These are phyloP conservation scores for Omphalea diandra DNA, from an alignment of 441 rosid species.

Conservation along the genomic window DNA sequence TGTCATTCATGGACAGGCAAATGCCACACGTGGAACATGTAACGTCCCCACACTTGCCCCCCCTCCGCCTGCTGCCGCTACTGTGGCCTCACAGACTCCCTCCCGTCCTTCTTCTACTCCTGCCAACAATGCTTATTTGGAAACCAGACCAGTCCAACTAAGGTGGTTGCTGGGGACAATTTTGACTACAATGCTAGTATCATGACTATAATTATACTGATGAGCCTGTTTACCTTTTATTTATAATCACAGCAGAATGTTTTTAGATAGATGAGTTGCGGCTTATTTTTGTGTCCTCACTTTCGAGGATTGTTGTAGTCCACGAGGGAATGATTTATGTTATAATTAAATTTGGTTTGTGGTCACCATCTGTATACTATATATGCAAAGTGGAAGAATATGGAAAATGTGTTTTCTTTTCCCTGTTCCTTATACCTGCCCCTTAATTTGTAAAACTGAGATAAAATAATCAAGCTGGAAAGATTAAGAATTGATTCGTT, in stretches of 20 bases:
- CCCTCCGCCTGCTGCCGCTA: slow-evolving; percentile 63
- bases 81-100: slow-evolving; percentile 18
- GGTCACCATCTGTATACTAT: not conserved
- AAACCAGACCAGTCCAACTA: slow-evolving; percentile 23
- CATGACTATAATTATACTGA: slow-evolving; percentile 25
- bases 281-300: slow-evolving; percentile 2
- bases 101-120: slow-evolving; percentile 13
- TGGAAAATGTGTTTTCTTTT: not conserved
- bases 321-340: not conserved
- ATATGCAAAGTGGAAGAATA: not conserved
- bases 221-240: slow-evolving; percentile 12
- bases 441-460: not conserved
- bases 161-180: slow-evolving; percentile 36
- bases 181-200: slow-evolving; percentile 32
- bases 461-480: not conserved
- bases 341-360: not conserved
- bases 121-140: slow-evolving; percentile 27
- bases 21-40: slow-evolving; percentile 73
- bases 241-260: not conserved
- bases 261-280: not conserved
- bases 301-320: not conserved
- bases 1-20: slow-evolving; percentile 44
- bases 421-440: not conserved
- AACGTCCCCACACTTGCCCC: slow-evolving; percentile 63
- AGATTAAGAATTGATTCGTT: slow-evolving; percentile 3